Base-by-base conservation (phyloP, 495 filamentous ascomycete genomes). In the Hypoxylon fragiforme region DNA sequence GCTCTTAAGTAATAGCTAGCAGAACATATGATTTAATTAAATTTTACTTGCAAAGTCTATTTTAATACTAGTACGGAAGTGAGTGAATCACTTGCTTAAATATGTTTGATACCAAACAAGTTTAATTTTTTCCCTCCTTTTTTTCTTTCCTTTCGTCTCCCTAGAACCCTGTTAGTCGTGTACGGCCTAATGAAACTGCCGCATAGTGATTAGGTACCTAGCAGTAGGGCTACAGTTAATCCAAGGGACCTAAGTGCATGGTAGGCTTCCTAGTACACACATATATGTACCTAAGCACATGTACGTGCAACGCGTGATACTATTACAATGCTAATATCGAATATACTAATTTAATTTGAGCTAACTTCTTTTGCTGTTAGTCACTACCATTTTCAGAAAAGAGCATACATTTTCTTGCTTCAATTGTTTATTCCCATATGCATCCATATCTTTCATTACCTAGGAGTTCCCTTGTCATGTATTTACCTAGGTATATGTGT, bases 101-200 rank as follows among this genome's bases (percentile, higher is more conserved):
- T 9, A 18, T 44, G 43, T 39, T 14, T 44, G 7, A 49, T 55
- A 48, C 41, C 20, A 31, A 47, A 13, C 19, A 53, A 44, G 9
- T 39, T 49, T 30, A 28, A 4, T 53, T 41, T 28, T 20, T 16
- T 5, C 45, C 19, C 31, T 55, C 32, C 16, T 18, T 31, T 21
- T 34, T 46, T 20, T 26, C 12, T 22, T 5, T 1, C 24, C 9
- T 28, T 28, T 28, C 24, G 4, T 28, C 4, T 28, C 9, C 9
- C 9, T 9, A 28, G 4, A 36, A 35, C 44, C 44, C 19, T 56
- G 52, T 48, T 49, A 14, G 31, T 37, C 35, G 14, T 6, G 30
- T 8, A 30, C 36, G 44, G 36, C 22, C 52, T 30, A 44, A 38
- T 43, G 22, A 49, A 44, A 37, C 52, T 9, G n/a, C 37, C 42